These are phyloP conservation scores for Thalassiosira mediterranea DNA, from an alignment of 352 stramenopile species.

Conservation along the genomic window DNA sequence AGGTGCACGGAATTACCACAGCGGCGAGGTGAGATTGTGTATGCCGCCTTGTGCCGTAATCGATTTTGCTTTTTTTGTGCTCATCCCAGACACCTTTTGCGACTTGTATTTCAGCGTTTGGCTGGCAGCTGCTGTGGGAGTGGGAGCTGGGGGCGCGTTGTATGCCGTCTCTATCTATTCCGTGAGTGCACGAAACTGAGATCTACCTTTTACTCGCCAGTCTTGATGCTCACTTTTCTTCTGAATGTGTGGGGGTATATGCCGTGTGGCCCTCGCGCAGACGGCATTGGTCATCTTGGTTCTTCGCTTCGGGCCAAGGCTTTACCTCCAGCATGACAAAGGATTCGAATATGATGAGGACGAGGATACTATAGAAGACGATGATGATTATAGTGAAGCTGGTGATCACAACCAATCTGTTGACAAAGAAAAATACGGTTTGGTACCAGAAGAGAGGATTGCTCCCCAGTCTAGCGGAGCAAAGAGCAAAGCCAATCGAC, in stretches of 20 bases:
- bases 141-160: conserved; percentile 43
- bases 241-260: background rate
- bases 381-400: conserved; percentile 3
- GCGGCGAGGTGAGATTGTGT: no score
- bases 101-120: no score
- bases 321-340: conserved; percentile 27
- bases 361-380: conserved; percentile 3
- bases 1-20: conserved; percentile 75
- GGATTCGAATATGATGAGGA: conserved; percentile 19
- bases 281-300: conserved; percentile 45
- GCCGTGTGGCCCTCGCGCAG: background rate
- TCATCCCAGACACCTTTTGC: no score
- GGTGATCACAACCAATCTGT: conserved; percentile 5
- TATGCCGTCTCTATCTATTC: conserved; percentile 42
- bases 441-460: no score
- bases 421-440: conserved; percentile 3
- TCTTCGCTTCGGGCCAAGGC: conserved; percentile 25
- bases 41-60: no score
- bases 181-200: no score
- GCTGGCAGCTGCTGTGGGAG: conserved; percentile 47
- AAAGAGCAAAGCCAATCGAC: background rate
- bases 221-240: no score
- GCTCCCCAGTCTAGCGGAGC: no score
- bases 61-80: no score
- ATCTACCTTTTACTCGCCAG: no score